A percentile compares a stretch with the other conserved stretches of the same genome.
phyloP scores from a whole-genome alignment of 352 stramenopile species.

The Phytopythium oedochilum region DNA sequence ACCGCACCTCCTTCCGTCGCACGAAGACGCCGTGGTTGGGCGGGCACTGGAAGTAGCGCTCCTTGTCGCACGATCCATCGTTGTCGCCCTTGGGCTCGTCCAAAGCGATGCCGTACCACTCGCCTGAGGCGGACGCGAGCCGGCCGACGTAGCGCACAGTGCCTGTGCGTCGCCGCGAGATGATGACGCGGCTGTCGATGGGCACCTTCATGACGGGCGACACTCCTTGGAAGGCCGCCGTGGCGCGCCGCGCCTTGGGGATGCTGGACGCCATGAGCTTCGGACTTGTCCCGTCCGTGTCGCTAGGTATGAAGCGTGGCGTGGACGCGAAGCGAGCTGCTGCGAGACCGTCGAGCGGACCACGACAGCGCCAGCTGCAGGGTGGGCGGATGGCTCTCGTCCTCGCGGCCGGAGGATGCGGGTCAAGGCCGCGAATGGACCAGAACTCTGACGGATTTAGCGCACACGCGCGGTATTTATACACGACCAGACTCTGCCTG shows the following conservation, averaged over 20 bases:
- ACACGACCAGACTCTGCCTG: no score
- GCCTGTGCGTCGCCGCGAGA: constrained; percentile 46
- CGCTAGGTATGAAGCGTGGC: neutral
- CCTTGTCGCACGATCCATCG: constrained; percentile 40
- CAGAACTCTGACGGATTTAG: no score
- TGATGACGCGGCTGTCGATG: constrained; percentile 45
- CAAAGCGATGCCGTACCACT: constrained; percentile 67
- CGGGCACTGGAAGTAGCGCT: constrained; percentile 51
- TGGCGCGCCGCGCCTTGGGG: constrained; percentile 13
- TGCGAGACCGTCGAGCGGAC: neutral
- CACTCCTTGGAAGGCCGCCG: constrained; percentile 15
- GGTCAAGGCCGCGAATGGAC: neutral
- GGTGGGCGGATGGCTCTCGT: neutral
- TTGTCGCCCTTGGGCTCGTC: constrained; percentile 59
- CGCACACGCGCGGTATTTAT: neutral
- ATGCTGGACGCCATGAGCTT: constrained; percentile 24
- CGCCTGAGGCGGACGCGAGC: constrained; percentile 41
- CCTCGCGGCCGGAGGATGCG: neutral
- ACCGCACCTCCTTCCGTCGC: constrained; percentile 38
- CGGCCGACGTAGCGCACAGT: constrained; percentile 63
- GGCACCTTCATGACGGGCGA: constrained; percentile 40
- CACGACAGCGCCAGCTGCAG: neutral
- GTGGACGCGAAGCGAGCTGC: no score
- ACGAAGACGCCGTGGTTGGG: constrained; percentile 55
- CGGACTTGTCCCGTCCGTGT: neutral